Evolutionary conservation across 2,329 filamentous ascomycete species (phyloP), one percentile per base, ranked within the genome.

Genomic region (Exophiala sp.): DNA sequence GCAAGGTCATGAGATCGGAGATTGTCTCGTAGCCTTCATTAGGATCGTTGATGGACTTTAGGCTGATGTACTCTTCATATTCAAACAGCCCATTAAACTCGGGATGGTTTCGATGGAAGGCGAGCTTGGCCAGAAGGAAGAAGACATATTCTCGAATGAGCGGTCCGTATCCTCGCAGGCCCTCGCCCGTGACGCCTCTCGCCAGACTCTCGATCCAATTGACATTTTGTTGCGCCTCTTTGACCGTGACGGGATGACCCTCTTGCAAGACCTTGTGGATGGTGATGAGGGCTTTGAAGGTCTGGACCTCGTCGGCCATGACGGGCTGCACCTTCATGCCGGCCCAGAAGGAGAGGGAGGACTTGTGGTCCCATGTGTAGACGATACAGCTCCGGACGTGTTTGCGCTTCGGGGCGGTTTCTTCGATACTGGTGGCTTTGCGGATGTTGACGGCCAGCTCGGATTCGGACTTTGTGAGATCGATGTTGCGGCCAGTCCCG

Each of bases 301-400:
- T 97, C 74, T 98, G 93, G 32, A 98, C 85, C 73, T 98, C 93
- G 67, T 98, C 93, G 69, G 93, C 91, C 58, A 97, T 81, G 65
- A 98, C 89, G n/a, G 93, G 93, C 73, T 97, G 91, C 14, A 58
- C 64, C 81, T 98, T 98, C 79, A 98, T 94, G 66, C 90, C 91
- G 50, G 88, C 82, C 93, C 93, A 98, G 70, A 98, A 98, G 65
- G 90, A 88, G 66, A 82, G 78, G 35, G 90, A 95, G 58, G 86
- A 95, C 73, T 95, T 94, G 75, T 98, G 89, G 71, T 98, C 93
- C 93, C 93, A 98, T 52, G 91, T 97, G 70, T 97, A 97, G 39
- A 98, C 91, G 64, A 98, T 98, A 66, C 88, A 95, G 69, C 86
- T 89, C 65, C 93, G 87, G 51, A 98, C 93, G 86, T 98, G 93